Percentiles rank a stretch among this genome's conserved stretches.
These are phyloP conservation scores for Meira miltonrushii DNA, from an alignment of 1,284 basidiomycete genomes.

Conservation along the genomic window DNA sequence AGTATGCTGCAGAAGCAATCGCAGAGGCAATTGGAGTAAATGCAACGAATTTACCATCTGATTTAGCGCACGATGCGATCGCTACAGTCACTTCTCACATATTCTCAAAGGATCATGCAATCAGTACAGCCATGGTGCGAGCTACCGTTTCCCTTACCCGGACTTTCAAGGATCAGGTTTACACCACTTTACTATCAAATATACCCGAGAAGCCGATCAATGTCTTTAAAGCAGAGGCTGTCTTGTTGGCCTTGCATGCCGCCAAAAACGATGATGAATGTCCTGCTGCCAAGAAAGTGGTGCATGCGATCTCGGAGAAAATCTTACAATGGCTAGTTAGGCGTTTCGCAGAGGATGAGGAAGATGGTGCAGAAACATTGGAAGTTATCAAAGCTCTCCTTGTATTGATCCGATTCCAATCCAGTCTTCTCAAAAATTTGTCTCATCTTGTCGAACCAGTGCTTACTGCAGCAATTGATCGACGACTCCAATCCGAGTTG, in stretches of 20 bases:
- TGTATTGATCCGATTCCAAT: no score
- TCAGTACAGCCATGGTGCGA: no score
- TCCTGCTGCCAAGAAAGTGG: conserved; percentile 9
- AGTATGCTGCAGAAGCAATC: no score
- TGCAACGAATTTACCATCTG: no score
- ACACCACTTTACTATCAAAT: no score
- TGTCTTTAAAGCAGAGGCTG: conserved; percentile 3
- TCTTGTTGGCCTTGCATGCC: not conserved
- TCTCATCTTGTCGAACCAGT: conserved; percentile 69
- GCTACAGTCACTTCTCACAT: no score
- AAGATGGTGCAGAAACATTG: conserved; percentile 19
- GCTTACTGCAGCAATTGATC: conserved; percentile 64
- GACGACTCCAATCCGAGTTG: conserved; percentile 57
- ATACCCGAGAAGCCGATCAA: conserved; percentile 9
- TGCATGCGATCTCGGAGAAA: conserved; percentile 22
- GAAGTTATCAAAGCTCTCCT: conserved; percentile 1
- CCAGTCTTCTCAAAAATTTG: conserved; percentile 20
- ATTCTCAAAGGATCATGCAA: no score
- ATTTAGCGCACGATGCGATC: no score
- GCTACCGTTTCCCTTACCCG: no score
- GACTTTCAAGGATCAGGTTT: no score
- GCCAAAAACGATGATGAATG: not conserved
- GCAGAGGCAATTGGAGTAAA: no score
- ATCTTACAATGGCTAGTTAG: conserved; percentile 48
- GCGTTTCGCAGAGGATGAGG: conserved; percentile 52